A percentile compares a stretch with the other conserved stretches of the same genome.
Conservation (phyloP, 805 yeast genomes). For the Isabelozyma heimii region DNA sequence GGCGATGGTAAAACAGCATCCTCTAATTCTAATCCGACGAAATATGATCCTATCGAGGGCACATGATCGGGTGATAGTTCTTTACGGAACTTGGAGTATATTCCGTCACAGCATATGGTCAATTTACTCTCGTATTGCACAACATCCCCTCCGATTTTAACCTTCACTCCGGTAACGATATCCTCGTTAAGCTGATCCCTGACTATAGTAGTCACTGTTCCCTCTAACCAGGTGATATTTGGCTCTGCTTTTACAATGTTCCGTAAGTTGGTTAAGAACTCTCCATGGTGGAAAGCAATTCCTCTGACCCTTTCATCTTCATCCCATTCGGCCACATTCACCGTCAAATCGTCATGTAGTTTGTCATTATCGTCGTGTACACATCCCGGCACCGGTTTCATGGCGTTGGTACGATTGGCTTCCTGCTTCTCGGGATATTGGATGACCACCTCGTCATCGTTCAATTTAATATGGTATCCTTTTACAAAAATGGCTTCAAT, state of each 20-base stretch:
- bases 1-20: slow-evolving; percentile 75
- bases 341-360: slow-evolving; percentile 43
- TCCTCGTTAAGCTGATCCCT: slow-evolving; percentile 46
- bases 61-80: slow-evolving; percentile 57
- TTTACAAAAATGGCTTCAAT: slow-evolving; percentile 74
- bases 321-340: slow-evolving; percentile 55
- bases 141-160: slow-evolving; percentile 44
- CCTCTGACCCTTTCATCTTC: slow-evolving; percentile 61
- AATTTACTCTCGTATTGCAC: slow-evolving; percentile 54
- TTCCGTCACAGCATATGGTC: slow-evolving; percentile 87
- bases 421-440: slow-evolving; percentile 66
- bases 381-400: slow-evolving; percentile 52
- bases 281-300: slow-evolving; percentile 91
- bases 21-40: slow-evolving; percentile 76
- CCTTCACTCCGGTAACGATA: slow-evolving; percentile 75
- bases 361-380: slow-evolving; percentile 60
- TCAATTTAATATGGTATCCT: slow-evolving; percentile 79
- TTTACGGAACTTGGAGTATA: slow-evolving; percentile 87
- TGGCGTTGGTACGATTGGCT: slow-evolving; percentile 39
- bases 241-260: slow-evolving; percentile 62
- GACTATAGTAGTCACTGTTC: slow-evolving; percentile 70
- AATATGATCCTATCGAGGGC: slow-evolving; percentile 77
- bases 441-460: slow-evolving; percentile 54
- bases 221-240: slow-evolving; percentile 78
- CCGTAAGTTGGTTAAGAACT: slow-evolving; percentile 76